Evolutionary conservation across 768 basidiomycete species (phyloP).

Genomic region (Tremella mesenterica): DNA sequence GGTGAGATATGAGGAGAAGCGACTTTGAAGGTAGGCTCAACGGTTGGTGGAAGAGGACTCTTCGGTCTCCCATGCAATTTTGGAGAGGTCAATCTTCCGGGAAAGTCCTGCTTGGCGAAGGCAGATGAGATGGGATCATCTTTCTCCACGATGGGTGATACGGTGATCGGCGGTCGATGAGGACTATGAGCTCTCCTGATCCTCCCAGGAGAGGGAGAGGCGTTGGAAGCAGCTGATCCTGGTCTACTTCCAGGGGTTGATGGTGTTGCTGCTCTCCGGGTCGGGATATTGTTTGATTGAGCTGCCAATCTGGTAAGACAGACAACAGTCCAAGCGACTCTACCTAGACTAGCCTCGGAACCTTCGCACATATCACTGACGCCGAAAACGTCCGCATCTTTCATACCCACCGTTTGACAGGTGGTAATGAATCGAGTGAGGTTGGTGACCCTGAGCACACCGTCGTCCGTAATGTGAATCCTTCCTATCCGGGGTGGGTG

Average conservation of each 20-base stretch:
- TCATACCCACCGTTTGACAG: slow-evolving; percentile 55
- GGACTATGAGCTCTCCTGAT: background rate
- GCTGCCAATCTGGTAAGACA: slow-evolving; percentile 60
- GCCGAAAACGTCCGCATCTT: slow-evolving; percentile 57
- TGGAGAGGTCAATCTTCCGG: too few relatives aligned
- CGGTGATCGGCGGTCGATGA: background rate
- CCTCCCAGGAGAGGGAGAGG: slow-evolving; percentile 7
- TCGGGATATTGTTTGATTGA: slow-evolving; percentile 44
- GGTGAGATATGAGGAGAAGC: slow-evolving; percentile 2
- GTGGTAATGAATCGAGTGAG: slow-evolving; percentile 61
- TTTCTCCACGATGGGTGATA: background rate
- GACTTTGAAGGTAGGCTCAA: too few relatives aligned
- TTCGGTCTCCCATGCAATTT: too few relatives aligned
- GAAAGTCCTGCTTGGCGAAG: background rate
- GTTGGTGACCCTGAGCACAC: slow-evolving; percentile 22
- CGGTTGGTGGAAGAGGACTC: too few relatives aligned
- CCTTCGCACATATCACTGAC: slow-evolving; percentile 59
- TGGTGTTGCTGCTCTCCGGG: slow-evolving; percentile 1
- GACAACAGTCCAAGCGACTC: slow-evolving; percentile 67
- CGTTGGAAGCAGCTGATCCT: slow-evolving; percentile 4
- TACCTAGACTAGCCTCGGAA: slow-evolving; percentile 56
- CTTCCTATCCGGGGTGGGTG: slow-evolving; percentile 26
- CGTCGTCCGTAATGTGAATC: slow-evolving; percentile 43
- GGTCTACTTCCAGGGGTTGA: background rate
- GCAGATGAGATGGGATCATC: background rate